Evolutionary conservation across 1,139 yeast genomes (phyloP).

Genomic region (Saccharomycopsis phalli): DNA sequence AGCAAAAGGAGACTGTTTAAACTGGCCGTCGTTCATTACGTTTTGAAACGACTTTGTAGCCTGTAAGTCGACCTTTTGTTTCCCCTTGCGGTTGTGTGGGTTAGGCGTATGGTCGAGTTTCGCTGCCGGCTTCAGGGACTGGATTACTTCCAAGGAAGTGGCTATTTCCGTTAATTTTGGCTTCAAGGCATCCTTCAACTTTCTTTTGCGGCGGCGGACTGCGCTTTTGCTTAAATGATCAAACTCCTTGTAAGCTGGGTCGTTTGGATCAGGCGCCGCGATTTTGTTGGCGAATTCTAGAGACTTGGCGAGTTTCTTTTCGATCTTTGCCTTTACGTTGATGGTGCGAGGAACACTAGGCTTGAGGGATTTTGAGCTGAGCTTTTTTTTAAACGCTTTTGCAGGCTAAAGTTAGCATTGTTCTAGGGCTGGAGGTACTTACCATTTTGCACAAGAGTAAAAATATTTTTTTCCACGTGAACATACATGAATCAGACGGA

Average conservation of each 20-base stretch:
- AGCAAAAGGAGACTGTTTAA: constrained; percentile 49
- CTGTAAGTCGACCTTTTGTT: constrained; percentile 39
- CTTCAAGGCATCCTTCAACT: constrained; percentile 49
- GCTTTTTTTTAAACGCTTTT: neutral
- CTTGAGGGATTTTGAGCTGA: neutral
- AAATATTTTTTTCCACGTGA: no score
- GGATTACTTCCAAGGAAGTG: constrained; percentile 35
- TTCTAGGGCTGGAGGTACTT: neutral
- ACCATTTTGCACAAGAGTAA: no score
- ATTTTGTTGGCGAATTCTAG: constrained; percentile 27
- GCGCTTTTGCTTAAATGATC: constrained; percentile 55
- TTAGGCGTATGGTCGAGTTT: constrained; percentile 45
- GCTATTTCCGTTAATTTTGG: constrained; percentile 61
- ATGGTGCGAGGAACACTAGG: neutral
- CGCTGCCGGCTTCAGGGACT: neutral
- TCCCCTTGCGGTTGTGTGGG: constrained; percentile 48
- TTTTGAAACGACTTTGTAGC: constrained; percentile 50
- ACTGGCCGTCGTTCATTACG: constrained; percentile 43
- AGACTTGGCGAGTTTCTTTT: constrained; percentile 36
- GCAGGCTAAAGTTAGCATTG: neutral
- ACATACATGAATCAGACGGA: no score
- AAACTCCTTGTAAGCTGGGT: constrained; percentile 27
- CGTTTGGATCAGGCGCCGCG: constrained; percentile 28
- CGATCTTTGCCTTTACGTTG: constrained; percentile 37
- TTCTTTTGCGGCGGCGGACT: constrained; percentile 55